These are phyloP conservation scores for Juglanconis juglandina DNA, from an alignment of 2,329 filamentous ascomycete genomes.

Conservation along the genomic window DNA sequence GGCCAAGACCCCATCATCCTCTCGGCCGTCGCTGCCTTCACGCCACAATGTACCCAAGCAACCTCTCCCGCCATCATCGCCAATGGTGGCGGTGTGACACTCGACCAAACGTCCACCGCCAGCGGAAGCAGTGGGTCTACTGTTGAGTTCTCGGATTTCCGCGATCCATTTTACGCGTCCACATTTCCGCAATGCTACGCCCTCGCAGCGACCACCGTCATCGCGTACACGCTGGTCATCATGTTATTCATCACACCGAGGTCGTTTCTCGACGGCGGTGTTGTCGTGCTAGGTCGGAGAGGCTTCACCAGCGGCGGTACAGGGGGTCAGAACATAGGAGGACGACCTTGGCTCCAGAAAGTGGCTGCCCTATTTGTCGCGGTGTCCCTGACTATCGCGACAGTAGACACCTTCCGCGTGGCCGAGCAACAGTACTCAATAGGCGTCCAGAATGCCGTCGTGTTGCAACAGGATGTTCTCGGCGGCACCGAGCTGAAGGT, in stretches of 20 bases:
- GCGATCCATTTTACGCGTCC: slow-evolving; percentile 89
- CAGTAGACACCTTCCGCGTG: slow-evolving; percentile 82
- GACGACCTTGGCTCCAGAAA: slow-evolving; percentile 90
- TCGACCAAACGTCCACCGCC: slow-evolving; percentile 23
- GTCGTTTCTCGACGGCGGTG: slow-evolving; percentile 83
- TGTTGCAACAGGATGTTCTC: slow-evolving; percentile 74
- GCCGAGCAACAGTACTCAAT: slow-evolving; percentile 76
- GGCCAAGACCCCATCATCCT: slow-evolving; percentile 56
- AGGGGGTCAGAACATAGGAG: slow-evolving; percentile 78
- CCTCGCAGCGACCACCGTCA: slow-evolving; percentile 83
- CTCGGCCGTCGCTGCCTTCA: slow-evolving; percentile 56
- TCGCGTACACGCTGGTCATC: slow-evolving; percentile 87
- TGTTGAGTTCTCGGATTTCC: slow-evolving; percentile 59
- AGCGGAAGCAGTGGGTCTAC: slow-evolving; percentile 24
- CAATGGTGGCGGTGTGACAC: slow-evolving; percentile 35
- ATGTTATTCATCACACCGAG: slow-evolving; percentile 94
- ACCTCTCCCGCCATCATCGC: slow-evolving; percentile 39
- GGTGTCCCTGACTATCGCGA: slow-evolving; percentile 89
- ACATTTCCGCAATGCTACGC: slow-evolving; percentile 92
- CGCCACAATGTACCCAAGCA: slow-evolving; percentile 50
- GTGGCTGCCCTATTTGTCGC: slow-evolving; percentile 70
- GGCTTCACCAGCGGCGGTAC: slow-evolving; percentile 83
- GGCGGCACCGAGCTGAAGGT: slow-evolving; percentile 82
- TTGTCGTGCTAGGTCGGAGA: slow-evolving; percentile 74
- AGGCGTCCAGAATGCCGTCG: slow-evolving; percentile 75